phyloP scores from a whole-genome alignment of 805 yeast species.

The Candida coleopterorum region DNA sequence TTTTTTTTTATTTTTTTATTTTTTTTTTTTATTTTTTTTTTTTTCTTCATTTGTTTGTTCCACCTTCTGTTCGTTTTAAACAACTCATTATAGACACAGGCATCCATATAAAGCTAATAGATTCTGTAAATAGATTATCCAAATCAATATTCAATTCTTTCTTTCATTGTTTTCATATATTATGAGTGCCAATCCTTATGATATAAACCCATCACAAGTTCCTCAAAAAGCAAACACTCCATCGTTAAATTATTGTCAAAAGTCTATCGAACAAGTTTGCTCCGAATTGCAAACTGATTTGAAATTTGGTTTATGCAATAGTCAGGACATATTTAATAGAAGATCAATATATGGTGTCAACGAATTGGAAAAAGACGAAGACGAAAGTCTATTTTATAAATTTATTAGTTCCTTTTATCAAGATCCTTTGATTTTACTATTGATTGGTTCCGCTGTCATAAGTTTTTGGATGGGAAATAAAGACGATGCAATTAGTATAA shows the following conservation, averaged over 20 bases:
- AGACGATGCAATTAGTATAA: constrained; percentile 92
- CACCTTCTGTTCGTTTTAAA: too few species aligned
- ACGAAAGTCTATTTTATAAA: constrained; percentile 65
- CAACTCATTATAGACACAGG: not conserved
- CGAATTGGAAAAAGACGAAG: constrained; percentile 72
- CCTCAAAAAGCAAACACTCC: constrained; percentile 38
- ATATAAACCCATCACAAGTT: constrained; percentile 15
- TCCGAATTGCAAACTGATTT: constrained; percentile 58
- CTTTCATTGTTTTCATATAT: not conserved
- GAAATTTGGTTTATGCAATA: constrained; percentile 55
- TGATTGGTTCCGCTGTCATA: constrained; percentile 85
- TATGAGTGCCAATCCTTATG: constrained; percentile 42
- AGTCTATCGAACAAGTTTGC: constrained; percentile 63
- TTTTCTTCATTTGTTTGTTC: too few species aligned
- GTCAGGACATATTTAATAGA: constrained; percentile 68
- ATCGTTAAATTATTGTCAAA: constrained; percentile 58
- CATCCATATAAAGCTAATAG: not conserved
- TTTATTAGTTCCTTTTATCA: constrained; percentile 79
- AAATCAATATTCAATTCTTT: not conserved
- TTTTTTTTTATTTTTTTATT: constrained; percentile 6
- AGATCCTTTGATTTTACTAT: constrained; percentile 83
- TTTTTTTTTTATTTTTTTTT: constrained; percentile 2
- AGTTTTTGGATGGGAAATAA: constrained; percentile 92
- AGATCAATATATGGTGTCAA: constrained; percentile 75
- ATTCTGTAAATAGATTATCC: not conserved